Evolutionary conservation across 1,139 yeast species (phyloP), one percentile per base, ranked within the genome.

Genomic region (Suhomyces atakaporum): DNA sequence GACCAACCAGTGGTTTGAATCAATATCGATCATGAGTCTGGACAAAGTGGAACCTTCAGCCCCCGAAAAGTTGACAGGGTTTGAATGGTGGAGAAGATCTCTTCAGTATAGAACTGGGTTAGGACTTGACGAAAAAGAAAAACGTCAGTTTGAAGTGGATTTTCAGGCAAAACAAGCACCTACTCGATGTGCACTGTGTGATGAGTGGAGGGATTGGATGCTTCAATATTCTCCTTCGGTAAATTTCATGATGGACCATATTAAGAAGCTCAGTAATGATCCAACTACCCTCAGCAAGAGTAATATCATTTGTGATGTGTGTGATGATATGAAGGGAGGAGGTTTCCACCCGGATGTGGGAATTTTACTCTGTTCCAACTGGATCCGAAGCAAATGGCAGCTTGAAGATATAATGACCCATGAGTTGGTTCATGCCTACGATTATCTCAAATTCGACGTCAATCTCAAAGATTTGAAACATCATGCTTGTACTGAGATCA

Each of bases 401-500:
- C 63, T 90, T 41, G 97, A 92, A 57, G 97, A 92, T 54, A 85
- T 95, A 0, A 63, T 92, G 45, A 76, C 97, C 3, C 99, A 92
- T 58, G 99, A 92, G 56, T 71, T 92, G 58, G 82, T 94, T 15
- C 99, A 92, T 61, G 94, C 90, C 36, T 92, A 88, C 61, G 99
- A 92, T 60, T 84, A 89, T 55, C 69, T 88, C 49, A 84, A 88
- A 58, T 92, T 94, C 66, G 71, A 87, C 37, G 88, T 92, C 7
- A 85, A 92, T 58, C 84, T 95, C 81, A 58, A 73, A 39, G 79
- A 92, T 59, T 68, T 94, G 54, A 79, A 79, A 53, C 98, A 92
- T 55, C 98, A 92, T 58, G 98, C 98, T 0, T 94, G 98, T 60
- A 84, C 97, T 1, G 98, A 92, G 62, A 88, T 92, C 35, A 72